Conservation (phyloP, 2,329 filamentous ascomycete genomes). For the Aureobasidium vineae region DNA sequence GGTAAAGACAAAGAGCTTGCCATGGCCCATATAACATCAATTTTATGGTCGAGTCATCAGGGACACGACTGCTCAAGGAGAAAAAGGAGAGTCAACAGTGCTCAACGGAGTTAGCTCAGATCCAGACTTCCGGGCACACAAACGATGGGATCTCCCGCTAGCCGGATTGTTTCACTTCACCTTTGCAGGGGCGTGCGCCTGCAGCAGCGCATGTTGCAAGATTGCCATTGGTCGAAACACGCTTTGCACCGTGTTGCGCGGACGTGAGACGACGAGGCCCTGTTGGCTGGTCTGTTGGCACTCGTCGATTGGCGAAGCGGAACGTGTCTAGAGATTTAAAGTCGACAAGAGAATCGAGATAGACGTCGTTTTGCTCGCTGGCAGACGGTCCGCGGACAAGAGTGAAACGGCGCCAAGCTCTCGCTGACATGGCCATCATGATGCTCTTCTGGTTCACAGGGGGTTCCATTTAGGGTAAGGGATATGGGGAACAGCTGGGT, state of each 20-base stretch:
- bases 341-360: background rate
- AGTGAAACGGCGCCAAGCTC: conserved; percentile 26
- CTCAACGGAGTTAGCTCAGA: conserved; percentile 18
- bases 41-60: conserved; percentile 1
- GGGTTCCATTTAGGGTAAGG: conserved; percentile 17
- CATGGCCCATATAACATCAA: background rate
- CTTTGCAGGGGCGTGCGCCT: conserved; percentile 22
- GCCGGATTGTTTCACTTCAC: conserved; percentile 27
- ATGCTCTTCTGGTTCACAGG: conserved; percentile 24
- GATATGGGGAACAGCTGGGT: conserved; percentile 18
- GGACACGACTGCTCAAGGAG: conserved; percentile 2
- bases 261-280: conserved; percentile 14
- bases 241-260: background rate
- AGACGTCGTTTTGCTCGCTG: background rate
- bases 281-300: background rate
- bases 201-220: conserved; percentile 26
- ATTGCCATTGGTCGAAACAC: conserved; percentile 21
- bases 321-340: background rate
- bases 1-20: background rate
- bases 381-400: conserved; percentile 5
- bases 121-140: conserved; percentile 21
- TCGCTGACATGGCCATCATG: conserved; percentile 19
- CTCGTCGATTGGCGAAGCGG: background rate
- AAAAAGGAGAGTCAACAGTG: conserved; percentile 21
- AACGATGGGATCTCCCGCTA: conserved; percentile 25